A percentile compares a stretch with the other conserved stretches of the same genome.
Conservation (phyloP, 306 rosid species). For the Vigna nakashimae region DNA sequence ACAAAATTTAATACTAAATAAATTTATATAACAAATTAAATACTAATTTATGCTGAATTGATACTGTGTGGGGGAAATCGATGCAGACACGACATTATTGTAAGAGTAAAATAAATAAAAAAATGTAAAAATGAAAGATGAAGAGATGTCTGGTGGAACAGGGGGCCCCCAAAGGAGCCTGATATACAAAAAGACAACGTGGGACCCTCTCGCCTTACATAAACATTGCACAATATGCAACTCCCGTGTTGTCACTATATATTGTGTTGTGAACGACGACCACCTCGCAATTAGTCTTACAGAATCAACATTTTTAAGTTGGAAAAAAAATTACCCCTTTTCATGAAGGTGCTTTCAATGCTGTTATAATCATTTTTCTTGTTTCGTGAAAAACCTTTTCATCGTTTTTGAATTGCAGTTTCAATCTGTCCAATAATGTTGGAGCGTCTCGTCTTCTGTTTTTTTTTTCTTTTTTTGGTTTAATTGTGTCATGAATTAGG, state of each 20-base stretch:
- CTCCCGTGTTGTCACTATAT: slow-evolving; percentile 42
- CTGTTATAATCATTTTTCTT: too few species aligned
- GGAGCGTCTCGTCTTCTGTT: too few species aligned
- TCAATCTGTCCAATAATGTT: too few species aligned
- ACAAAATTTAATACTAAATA: too few species aligned
- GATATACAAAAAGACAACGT: slow-evolving; percentile 34
- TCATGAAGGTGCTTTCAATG: too few species aligned
- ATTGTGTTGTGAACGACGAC: neutral
- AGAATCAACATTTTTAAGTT: too few species aligned
- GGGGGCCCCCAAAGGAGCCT: slow-evolving; percentile 31
- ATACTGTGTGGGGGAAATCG: neutral
- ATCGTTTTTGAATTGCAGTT: too few species aligned
- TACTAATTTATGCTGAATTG: neutral
- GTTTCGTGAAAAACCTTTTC: too few species aligned
- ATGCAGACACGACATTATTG: neutral
- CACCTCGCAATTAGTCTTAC: too few species aligned
- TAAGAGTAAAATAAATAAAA: neutral
- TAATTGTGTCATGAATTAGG: neutral
- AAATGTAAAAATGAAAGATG: neutral
- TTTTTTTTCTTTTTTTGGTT: too few species aligned
- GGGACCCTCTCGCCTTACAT: slow-evolving; percentile 29
- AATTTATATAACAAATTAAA: too few species aligned
- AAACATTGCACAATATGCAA: slow-evolving; percentile 39
- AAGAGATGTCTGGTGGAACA: neutral
- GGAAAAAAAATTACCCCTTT: too few species aligned